Evolutionary conservation across 2,329 filamentous ascomycete genomes (phyloP).

Genomic region (Fusarium domesticum): DNA sequence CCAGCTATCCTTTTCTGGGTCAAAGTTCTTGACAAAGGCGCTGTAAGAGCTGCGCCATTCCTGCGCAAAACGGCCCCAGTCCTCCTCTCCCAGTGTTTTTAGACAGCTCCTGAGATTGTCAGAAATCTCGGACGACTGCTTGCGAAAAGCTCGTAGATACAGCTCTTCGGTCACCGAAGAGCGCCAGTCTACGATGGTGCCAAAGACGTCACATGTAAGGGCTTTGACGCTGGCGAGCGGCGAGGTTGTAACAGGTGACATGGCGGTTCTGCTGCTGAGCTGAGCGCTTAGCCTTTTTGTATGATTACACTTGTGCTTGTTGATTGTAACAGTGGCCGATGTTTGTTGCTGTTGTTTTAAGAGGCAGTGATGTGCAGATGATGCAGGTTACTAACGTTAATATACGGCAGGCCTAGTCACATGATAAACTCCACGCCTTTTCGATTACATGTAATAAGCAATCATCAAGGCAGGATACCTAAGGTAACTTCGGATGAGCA

Average conservation of each 20-base stretch:
- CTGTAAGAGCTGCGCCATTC: conserved; percentile 67
- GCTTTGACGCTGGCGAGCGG: conserved; percentile 47
- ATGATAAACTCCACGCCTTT: too few species aligned
- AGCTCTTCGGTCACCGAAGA: conserved; percentile 61
- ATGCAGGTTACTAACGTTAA: too few species aligned
- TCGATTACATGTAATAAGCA: too few species aligned
- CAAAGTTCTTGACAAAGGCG: conserved; percentile 55
- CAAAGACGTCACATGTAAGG: conserved; percentile 73
- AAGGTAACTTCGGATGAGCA: too few species aligned
- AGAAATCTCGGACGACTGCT: conserved; percentile 48
- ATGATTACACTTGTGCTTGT: too few species aligned
- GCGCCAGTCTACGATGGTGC: conserved; percentile 79
- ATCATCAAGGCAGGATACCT: too few species aligned
- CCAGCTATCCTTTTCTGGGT: conserved; percentile 50
- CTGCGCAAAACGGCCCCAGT: conserved; percentile 65
- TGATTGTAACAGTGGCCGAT: too few species aligned
- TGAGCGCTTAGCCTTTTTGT: too few species aligned
- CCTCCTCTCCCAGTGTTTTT: conserved; percentile 48
- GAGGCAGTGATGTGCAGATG: too few species aligned
- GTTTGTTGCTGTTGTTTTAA: too few species aligned
- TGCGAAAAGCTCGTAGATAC: conserved; percentile 45
- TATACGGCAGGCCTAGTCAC: too few species aligned
- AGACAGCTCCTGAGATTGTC: conserved; percentile 47
- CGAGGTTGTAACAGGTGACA: conserved; percentile 27
- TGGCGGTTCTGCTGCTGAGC: not conserved